Evolutionary conservation across 805 yeast species (phyloP), one percentile per base, ranked within the genome.

Genomic region (Metschnikowia continentalis): DNA sequence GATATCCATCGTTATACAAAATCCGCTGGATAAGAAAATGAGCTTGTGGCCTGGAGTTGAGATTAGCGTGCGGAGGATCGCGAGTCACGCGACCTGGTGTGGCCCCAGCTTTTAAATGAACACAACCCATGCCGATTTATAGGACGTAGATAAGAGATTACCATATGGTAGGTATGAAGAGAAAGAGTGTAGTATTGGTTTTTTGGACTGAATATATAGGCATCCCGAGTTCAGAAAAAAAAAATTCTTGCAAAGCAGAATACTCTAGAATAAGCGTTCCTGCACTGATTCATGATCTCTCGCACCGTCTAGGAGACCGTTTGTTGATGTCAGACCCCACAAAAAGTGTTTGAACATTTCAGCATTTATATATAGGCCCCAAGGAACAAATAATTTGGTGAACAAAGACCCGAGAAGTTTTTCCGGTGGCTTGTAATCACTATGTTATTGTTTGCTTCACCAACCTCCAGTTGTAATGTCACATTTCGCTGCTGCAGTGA

Each of bases 1-100:
- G 51, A 57, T 50, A 11, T 57, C 61, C 54, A 53, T 54, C 33
- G 23, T 45, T 14, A 23, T 14, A 17, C 35, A 13, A n/a, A 11
- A 5, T 15, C 17, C 22, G 41, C 39, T 13, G 41, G 35, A 26
- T 5, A 23, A 15, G 32, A 23, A 15, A 22, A 15, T 20, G 35
- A 23, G 15, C 32, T 35, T 39, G 42, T 39, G 32, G 15, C 23
- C 23, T 39, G n/a, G 26, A 23, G 32, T 22, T 23, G 20, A 17
- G 32, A 19, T 33, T 26, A 20, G 33, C 8, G 35, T 26, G 46
- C 17, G 17, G 26, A 42, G 38, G 32, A 11, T 22, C 38, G 46
- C 46, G 46, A 32, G 46, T 42, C 46, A 42, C 46, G 46, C 46
- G 46, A 42, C 46, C 43, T 40, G 22, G 35, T 7, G 35, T 15